phyloP scores from a whole-genome alignment of 345 rosid genomes.

The Geranium brycei region DNA sequence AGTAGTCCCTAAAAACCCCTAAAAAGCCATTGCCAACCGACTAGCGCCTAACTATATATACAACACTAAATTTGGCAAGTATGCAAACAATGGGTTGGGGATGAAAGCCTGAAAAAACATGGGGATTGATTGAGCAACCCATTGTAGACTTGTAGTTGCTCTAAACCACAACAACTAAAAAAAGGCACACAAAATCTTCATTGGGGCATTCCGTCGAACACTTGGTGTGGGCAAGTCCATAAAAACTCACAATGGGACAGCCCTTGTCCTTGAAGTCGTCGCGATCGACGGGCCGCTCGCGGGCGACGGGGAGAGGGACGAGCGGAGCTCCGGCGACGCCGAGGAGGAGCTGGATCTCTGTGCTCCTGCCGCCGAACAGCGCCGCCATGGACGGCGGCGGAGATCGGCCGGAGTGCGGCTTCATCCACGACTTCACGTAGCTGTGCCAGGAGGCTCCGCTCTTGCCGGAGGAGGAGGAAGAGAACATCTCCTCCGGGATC shows the following conservation, averaged over 20 bases:
- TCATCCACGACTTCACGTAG: slow-evolving; percentile 68
- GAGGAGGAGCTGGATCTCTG: slow-evolving; percentile 82
- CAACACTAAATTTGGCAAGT: too few relatives aligned
- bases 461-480: slow-evolving; percentile 14
- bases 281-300: slow-evolving; percentile 23
- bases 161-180: too few relatives aligned
- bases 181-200: background rate
- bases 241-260: slow-evolving; percentile 23
- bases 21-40: too few relatives aligned
- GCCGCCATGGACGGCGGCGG: slow-evolving; percentile 23
- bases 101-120: too few relatives aligned
- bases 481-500: slow-evolving; percentile 81
- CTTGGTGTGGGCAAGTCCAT: background rate
- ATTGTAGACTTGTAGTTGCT: too few relatives aligned
- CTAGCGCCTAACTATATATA: too few relatives aligned
- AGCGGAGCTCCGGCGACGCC: slow-evolving; percentile 94
- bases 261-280: slow-evolving; percentile 43
- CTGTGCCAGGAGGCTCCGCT: slow-evolving; percentile 18
- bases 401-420: slow-evolving; percentile 21
- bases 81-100: too few relatives aligned
- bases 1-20: too few relatives aligned
- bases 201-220: background rate
- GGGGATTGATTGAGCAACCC: too few relatives aligned
- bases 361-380: slow-evolving; percentile 44
- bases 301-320: slow-evolving; percentile 58